Percentiles rank a stretch among this genome's conserved stretches.
phyloP scores from a whole-genome alignment of 441 rosid genomes.

The Iberis amara region DNA sequence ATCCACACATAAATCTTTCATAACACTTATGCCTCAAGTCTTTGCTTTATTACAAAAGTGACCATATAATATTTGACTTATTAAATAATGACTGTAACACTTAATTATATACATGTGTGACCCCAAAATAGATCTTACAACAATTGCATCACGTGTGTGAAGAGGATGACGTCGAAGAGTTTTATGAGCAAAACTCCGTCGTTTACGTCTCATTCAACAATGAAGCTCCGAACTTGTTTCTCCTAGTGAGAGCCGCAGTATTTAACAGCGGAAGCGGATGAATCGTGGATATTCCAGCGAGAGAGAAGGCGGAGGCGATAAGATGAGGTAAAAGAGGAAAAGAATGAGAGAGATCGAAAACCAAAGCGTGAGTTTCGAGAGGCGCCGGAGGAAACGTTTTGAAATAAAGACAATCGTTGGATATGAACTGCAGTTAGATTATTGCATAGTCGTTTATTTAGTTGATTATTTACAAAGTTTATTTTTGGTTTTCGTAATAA shows the following conservation, averaged over 20 bases:
- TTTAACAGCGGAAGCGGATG: slow-evolving; percentile 22
- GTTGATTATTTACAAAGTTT: too few species aligned
- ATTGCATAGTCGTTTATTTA: too few species aligned
- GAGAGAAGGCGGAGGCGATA: slow-evolving; percentile 38
- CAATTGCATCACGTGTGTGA: slow-evolving; percentile 75
- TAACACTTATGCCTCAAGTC: too few species aligned
- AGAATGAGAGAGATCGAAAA: slow-evolving; percentile 40
- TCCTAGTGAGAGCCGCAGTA: slow-evolving; percentile 47
- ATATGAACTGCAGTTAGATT: too few species aligned
- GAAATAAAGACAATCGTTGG: too few species aligned
- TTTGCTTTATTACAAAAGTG: too few species aligned
- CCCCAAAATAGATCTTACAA: too few species aligned
- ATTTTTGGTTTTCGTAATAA: too few species aligned
- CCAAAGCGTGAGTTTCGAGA: slow-evolving; percentile 48
- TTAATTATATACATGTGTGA: too few species aligned
- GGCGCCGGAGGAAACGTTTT: slow-evolving; percentile 51
- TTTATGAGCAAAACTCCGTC: slow-evolving; percentile 41
- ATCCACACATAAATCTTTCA: too few species aligned
- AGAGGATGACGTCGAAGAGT: slow-evolving; percentile 44
- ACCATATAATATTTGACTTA: too few species aligned
- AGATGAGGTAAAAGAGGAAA: slow-evolving; percentile 37
- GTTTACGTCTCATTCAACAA: slow-evolving; percentile 59
- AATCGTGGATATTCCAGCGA: slow-evolving; percentile 24
- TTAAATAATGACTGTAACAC: too few species aligned
- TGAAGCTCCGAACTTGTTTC: slow-evolving; percentile 44